Percentiles rank a stretch among this genome's conserved stretches.
Conservation (phyloP, 2,329 filamentous ascomycete genomes). For the Colletotrichum karsti region DNA sequence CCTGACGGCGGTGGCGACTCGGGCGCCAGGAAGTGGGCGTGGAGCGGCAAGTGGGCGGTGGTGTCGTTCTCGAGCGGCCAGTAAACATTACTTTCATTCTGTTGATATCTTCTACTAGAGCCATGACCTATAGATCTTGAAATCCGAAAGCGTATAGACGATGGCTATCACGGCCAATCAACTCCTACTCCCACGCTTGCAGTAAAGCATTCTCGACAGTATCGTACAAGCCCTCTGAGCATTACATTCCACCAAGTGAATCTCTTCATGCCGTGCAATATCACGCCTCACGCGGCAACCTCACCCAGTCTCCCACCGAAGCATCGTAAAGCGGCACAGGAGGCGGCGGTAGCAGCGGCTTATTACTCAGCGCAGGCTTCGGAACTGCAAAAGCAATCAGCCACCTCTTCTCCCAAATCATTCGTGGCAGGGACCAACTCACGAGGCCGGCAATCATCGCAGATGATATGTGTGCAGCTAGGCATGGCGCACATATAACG, state of each 20-base stretch:
- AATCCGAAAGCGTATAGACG: background rate
- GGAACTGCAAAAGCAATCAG: background rate
- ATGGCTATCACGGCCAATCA: background rate
- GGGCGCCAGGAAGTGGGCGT: slow-evolving; percentile 85
- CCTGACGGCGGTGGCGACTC: slow-evolving; percentile 77
- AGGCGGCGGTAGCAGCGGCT: background rate
- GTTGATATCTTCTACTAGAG: background rate
- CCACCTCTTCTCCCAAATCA: background rate
- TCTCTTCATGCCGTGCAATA: no score
- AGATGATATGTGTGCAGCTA: background rate
- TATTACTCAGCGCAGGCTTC: background rate
- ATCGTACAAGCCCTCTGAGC: no score
- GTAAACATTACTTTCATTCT: background rate
- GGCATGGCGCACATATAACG: background rate
- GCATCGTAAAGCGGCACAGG: background rate
- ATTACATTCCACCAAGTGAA: no score
- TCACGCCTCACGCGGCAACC: no score
- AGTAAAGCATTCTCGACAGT: no score
- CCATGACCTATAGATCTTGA: slow-evolving; percentile 2
- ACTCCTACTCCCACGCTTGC: no score
- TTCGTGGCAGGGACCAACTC: background rate
- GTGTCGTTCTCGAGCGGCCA: slow-evolving; percentile 71
- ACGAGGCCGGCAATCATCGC: background rate
- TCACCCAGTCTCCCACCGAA: background rate
- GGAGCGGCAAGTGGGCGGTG: slow-evolving; percentile 97